These are phyloP conservation scores for Hygrophorus pudorinus DNA, from an alignment of 768 basidiomycete genomes.

Conservation along the genomic window DNA sequence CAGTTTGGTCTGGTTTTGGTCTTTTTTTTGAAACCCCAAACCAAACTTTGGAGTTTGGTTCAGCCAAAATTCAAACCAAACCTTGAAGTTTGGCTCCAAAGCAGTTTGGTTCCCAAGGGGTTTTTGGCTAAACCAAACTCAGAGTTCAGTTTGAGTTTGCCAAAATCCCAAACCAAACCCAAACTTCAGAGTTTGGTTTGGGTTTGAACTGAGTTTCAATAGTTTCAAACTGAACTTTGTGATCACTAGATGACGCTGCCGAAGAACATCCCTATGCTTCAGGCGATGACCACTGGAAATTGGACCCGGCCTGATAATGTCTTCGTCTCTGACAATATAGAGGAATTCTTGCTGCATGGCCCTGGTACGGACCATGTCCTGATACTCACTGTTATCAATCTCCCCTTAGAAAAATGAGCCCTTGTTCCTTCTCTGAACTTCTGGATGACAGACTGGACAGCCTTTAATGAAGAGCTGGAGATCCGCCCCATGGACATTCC, in stretches of 20 bases:
- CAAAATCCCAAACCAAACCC: too few species aligned
- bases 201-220: too few species aligned
- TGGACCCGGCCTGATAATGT: constrained; percentile 40
- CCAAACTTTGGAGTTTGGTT: too few species aligned
- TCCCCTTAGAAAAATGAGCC: not conserved
- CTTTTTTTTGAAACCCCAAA: too few species aligned
- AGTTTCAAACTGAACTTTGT: too few species aligned
- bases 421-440: constrained; percentile 15
- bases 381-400: constrained; percentile 20
- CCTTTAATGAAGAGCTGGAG: constrained; percentile 15
- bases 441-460: constrained; percentile 19
- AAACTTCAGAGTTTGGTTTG: too few species aligned
- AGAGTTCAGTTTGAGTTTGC: too few species aligned
- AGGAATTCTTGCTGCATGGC: constrained; percentile 11
- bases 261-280: constrained; percentile 22
- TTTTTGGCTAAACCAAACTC: too few species aligned
- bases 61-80: too few species aligned
- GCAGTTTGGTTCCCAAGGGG: too few species aligned
- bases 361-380: constrained; percentile 31
- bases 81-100: too few species aligned
- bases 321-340: constrained; percentile 17
- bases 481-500: constrained; percentile 9
- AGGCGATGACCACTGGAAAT: constrained; percentile 12
- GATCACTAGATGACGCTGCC: constrained; percentile 29
- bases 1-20: too few species aligned